Evolutionary conservation across 371 early-diverging fungal genomes (phyloP), one percentile per base, ranked within the genome.

Genomic region (Mucor piriformis): DNA sequence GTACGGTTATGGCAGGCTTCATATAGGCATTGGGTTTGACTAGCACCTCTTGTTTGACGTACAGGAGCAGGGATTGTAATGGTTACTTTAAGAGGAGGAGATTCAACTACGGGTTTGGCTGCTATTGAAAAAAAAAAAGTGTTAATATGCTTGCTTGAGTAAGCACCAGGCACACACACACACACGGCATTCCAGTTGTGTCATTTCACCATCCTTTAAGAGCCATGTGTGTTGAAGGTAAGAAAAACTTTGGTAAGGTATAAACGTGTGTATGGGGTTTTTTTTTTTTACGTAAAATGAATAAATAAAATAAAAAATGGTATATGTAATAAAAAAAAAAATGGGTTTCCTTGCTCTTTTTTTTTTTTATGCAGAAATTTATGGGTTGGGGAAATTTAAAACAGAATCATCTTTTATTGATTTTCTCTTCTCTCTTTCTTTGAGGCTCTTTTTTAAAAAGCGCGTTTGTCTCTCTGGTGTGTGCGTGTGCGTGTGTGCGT

Each of bases 1-100:
- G 78, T 78, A 23, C 53, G 59, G 42, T 78, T 78, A 18, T 52
- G 51, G 50, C 78, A 78, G 5, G 69, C 56, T 33, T 64, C 49
- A 16, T 60, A 66, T 13, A 78, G 54, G 23, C 78, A 78, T 47
- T 63, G 63, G 15, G 37, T 59, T 35, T 43, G 16, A 16, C 11
- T 49, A 23, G 57, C 18, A 2, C 23, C 23, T 59, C 68, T 58
- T n/a, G 58, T 54, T 34, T 65, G 61, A 32, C 66, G 69, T 24
- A 56, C 57, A 42, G 42, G 18, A 6, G 46, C 23, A 20, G 48
- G n/a, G 16, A 29, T 32, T 6, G 54, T 49, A 16, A 49, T 27
- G 3, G 49, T 46, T 7, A 46, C 25, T 15, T 46, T 46, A 24
- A 24, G 46, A 8, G 20, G 23, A 24, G 46, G 46, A 21, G 46